Evolutionary conservation across 2,329 filamentous ascomycete species (phyloP).

Genomic region (Paecilomyces sp.): DNA sequence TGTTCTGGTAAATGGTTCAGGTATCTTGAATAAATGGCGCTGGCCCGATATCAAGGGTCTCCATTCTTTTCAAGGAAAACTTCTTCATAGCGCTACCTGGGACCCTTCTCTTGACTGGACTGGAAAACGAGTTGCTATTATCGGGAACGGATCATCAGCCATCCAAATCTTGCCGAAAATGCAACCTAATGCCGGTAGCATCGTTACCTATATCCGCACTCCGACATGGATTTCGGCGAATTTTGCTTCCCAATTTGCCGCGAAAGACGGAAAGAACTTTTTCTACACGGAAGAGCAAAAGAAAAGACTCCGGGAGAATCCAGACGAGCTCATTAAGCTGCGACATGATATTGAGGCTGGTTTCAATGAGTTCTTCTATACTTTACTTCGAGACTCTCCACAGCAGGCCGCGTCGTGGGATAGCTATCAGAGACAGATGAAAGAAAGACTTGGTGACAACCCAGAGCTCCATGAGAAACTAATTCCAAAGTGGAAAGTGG

Average conservation of each 20-base stretch:
- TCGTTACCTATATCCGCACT: conserved; percentile 1
- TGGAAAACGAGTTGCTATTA: conserved; percentile 17
- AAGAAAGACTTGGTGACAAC: neutral
- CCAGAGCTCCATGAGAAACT: neutral
- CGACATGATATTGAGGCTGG: conserved; percentile 38
- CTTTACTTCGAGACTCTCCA: conserved; percentile 34
- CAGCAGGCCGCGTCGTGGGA: neutral
- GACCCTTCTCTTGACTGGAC: conserved; percentile 14
- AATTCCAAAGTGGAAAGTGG: conserved; percentile 16
- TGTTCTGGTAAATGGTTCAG: conserved; percentile 19
- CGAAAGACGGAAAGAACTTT: conserved; percentile 10
- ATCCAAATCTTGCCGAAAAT: conserved; percentile 1
- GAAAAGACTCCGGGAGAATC: conserved; percentile 32
- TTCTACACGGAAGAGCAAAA: conserved; percentile 7
- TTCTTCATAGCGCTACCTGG: conserved; percentile 7
- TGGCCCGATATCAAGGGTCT: conserved; percentile 11
- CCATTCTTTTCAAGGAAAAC: conserved; percentile 5
- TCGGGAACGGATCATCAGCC: conserved; percentile 13
- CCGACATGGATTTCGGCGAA: conserved; percentile 12
- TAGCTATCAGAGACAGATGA: neutral
- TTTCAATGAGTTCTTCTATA: conserved; percentile 37
- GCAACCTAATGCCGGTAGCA: neutral
- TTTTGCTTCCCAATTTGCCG: conserved; percentile 8
- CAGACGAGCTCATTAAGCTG: conserved; percentile 34
- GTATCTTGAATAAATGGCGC: conserved; percentile 17